phyloP scores from a whole-genome alignment of 306 rosid genomes.

The Canavalia gladiata region DNA sequence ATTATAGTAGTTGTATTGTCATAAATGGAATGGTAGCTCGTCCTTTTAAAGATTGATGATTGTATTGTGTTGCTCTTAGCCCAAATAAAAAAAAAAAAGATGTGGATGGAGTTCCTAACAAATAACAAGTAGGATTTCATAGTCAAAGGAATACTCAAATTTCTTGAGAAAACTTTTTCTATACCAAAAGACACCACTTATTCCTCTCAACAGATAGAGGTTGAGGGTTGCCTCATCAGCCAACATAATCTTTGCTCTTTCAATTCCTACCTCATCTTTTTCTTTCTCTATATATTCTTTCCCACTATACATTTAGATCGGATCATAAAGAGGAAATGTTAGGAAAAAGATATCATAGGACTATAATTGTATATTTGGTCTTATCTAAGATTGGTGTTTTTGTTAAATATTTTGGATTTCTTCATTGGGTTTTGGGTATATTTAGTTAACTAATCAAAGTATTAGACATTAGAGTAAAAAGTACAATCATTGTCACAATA shows the following conservation, averaged over 20 bases:
- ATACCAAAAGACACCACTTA: slow-evolving; percentile 50
- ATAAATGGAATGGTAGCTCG: slow-evolving; percentile 43
- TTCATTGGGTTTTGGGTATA: not conserved
- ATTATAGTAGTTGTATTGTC: slow-evolving; percentile 44
- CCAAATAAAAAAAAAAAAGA: not conserved
- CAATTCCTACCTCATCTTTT: slow-evolving; percentile 18
- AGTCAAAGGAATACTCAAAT: slow-evolving; percentile 49
- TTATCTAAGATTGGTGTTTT: not conserved
- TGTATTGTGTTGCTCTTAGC: slow-evolving; percentile 11
- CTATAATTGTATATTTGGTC: not conserved
- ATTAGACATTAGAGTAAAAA: not conserved
- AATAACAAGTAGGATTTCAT: slow-evolving; percentile 48
- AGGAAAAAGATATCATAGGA: not conserved
- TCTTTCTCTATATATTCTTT: slow-evolving; percentile 1
- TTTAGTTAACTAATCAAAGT: not conserved
- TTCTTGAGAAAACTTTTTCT: slow-evolving; percentile 30
- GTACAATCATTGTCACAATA: not conserved
- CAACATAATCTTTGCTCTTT: slow-evolving; percentile 59
- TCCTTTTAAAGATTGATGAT: slow-evolving; percentile 42
- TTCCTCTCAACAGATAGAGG: slow-evolving; percentile 59
- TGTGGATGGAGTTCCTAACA: slow-evolving; percentile 29
- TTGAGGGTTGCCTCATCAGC: slow-evolving; percentile 61
- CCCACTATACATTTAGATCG: slow-evolving; percentile 18
- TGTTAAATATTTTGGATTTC: not conserved
- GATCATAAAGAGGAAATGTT: not conserved